Evolutionary conservation across 495 filamentous ascomycete species (phyloP), one percentile per base, ranked within the genome.

Genomic region (Aspergillus nidulans): DNA sequence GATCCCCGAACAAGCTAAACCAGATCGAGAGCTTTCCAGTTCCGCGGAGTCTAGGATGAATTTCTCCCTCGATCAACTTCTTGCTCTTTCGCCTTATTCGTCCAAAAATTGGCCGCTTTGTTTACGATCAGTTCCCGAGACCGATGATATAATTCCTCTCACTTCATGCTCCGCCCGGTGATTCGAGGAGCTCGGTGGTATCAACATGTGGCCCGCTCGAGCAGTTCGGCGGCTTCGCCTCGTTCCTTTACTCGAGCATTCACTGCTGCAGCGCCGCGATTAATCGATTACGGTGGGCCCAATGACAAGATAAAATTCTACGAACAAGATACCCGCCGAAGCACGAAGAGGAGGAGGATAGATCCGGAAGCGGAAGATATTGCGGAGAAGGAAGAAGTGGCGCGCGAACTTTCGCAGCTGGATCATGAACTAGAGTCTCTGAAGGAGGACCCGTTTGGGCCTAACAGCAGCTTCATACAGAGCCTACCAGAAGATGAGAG

Each of bases 291-390:
- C 58, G 73, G 68, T 63, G 74, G 70, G 40, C 72, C 69, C 6
- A 69, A 75, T 51, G 70, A 75, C 50, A 76, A 75, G 56, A 59
- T 77, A 42, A 69, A 47, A n/a, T 73, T 76, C 41, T 77, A 66
- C 55, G 74, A 77, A 62, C 73, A 76, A 50, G 64, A 70, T 34
- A 62, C 60, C 2, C 64, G 25, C 26, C 56, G 57, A 16, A 73
- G 72, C 56, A 70, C 70, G 43, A 66, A 49, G 4, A 63, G 64
- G 53, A 65, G 69, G 55, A 59, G 63, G 62, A 56, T 81, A 49
- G 65, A 78, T 52, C 80, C 78, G 55, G 78, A 84, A 60, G 71
- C 78, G 28, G 75, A 85, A 59, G 77, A 80, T 46, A 56, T 70
- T 23, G 66, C 62, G 42, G 78, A 76, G 13, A 64, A 64, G 32